Evolutionary conservation across 768 basidiomycete genomes (phyloP).

Genomic region (Rhodotorula babjevae): DNA sequence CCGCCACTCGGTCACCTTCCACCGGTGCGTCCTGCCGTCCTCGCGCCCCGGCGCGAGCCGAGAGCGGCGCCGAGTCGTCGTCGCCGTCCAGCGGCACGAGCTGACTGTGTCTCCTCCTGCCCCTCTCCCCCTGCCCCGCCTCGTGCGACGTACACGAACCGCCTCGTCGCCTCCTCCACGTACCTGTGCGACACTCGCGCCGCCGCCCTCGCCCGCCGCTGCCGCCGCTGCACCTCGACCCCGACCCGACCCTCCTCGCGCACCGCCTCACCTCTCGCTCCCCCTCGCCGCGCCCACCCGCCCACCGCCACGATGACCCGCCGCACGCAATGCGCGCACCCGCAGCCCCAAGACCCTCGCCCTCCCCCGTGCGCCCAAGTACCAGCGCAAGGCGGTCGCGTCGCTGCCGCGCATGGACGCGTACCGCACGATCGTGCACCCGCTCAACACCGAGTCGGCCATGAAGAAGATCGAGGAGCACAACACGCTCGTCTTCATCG

Average conservation of each 20-base stretch:
- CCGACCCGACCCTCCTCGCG: not conserved
- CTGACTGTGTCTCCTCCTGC: not conserved
- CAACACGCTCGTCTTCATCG: slow-evolving; percentile 98
- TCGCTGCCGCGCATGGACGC: slow-evolving; percentile 95
- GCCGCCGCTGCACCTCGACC: not conserved
- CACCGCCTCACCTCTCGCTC: not conserved
- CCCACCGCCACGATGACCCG: not conserved
- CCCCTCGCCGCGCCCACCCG: not conserved
- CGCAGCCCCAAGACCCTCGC: slow-evolving; percentile 90
- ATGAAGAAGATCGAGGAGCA: slow-evolving; percentile 99
- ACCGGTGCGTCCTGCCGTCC: slow-evolving; percentile 25
- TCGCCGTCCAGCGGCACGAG: not conserved
- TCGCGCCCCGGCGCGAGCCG: not conserved
- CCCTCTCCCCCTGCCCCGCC: not conserved
- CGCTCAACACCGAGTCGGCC: slow-evolving; percentile 64
- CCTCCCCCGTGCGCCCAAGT: slow-evolving; percentile 76
- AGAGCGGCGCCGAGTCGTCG: not conserved
- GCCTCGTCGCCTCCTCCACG: not conserved
- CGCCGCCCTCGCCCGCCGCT: not conserved
- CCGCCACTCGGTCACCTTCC: slow-evolving; percentile 79
- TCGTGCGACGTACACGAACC: too few relatives aligned
- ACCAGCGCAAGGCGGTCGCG: slow-evolving; percentile 89
- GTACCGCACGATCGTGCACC: slow-evolving; percentile 79
- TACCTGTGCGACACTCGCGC: not conserved
- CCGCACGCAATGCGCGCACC: not conserved